These are phyloP conservation scores for Piedraia hortae DNA, from an alignment of 2,329 filamentous ascomycete genomes.

Conservation along the genomic window DNA sequence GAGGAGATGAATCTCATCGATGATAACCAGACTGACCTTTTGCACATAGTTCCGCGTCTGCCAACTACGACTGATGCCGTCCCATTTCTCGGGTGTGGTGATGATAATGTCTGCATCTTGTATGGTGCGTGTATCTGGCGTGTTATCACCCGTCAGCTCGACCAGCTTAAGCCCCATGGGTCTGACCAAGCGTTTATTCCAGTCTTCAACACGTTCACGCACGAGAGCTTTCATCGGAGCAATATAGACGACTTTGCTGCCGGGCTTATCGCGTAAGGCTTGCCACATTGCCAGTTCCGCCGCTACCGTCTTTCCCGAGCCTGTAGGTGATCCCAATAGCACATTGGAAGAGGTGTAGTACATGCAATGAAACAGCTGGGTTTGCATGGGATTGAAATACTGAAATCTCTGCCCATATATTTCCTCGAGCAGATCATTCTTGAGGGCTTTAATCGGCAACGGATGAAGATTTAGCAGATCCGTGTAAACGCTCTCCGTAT, in stretches of 20 bases:
- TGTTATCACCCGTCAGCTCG: constrained; percentile 92
- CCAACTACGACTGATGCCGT: constrained; percentile 97
- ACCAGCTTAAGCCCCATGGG: constrained; percentile 76
- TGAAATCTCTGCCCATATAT: constrained; percentile 73
- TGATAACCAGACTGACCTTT: constrained; percentile 85
- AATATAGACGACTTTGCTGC: constrained; percentile 95
- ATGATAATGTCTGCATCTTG: constrained; percentile 92
- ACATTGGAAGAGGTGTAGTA: constrained; percentile 86
- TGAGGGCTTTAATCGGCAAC: constrained; percentile 58
- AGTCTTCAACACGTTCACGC: constrained; percentile 85
- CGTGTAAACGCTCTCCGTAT: constrained; percentile 92
- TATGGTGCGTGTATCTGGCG: constrained; percentile 85
- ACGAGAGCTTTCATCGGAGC: constrained; percentile 98
- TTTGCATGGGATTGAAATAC: constrained; percentile 98
- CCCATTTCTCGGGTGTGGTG: constrained; percentile 99
- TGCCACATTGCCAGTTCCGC: constrained; percentile 98
- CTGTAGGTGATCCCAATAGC: constrained; percentile 78
- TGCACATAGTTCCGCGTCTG: constrained; percentile 90
- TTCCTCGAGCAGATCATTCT: constrained; percentile 66
- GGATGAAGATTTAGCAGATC: constrained; percentile 81
- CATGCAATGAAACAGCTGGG: constrained; percentile 87
- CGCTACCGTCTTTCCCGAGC: constrained; percentile 90
- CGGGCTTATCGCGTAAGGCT: constrained; percentile 82
- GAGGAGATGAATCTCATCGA: constrained; percentile 94
- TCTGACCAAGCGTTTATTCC: constrained; percentile 53